Evolutionary conservation across 2,329 filamentous ascomycete species (phyloP).

Genomic region (Celoporthe dispersa): DNA sequence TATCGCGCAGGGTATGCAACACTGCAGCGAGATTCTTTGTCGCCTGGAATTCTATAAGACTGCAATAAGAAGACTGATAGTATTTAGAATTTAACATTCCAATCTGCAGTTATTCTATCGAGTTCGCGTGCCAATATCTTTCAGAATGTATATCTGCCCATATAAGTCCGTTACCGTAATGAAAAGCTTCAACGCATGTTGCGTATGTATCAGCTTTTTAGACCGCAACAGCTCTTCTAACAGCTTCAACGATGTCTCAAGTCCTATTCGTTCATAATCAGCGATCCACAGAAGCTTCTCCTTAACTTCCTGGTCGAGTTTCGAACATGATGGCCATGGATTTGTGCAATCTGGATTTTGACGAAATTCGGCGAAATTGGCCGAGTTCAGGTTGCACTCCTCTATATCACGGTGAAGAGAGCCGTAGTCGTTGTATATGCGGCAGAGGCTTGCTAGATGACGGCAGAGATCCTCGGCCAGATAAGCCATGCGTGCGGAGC

Average conservation of each 20-base stretch:
- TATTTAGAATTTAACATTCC: too few species aligned
- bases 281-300: neutral
- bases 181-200: neutral
- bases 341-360: constrained; percentile 15
- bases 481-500: neutral
- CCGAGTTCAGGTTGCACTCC: constrained; percentile 40
- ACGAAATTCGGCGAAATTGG: constrained; percentile 38
- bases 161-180: constrained; percentile 13
- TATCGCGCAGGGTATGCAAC: too few species aligned
- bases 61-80: too few species aligned
- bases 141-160: constrained; percentile 8
- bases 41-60: too few species aligned
- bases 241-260: neutral
- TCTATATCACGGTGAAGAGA: constrained; percentile 36
- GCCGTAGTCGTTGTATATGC: constrained; percentile 43
- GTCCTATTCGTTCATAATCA: constrained; percentile 6
- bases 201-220: neutral
- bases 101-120: too few species aligned
- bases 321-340: constrained; percentile 29
- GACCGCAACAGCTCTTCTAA: neutral
- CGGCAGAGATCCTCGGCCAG: constrained; percentile 19
- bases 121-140: neutral
- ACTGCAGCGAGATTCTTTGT: too few species aligned
- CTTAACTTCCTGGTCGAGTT: neutral
- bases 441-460: constrained; percentile 37